These are phyloP conservation scores for Cercospora citrullina DNA, from an alignment of 2,329 filamentous ascomycete species.

Conservation along the genomic window DNA sequence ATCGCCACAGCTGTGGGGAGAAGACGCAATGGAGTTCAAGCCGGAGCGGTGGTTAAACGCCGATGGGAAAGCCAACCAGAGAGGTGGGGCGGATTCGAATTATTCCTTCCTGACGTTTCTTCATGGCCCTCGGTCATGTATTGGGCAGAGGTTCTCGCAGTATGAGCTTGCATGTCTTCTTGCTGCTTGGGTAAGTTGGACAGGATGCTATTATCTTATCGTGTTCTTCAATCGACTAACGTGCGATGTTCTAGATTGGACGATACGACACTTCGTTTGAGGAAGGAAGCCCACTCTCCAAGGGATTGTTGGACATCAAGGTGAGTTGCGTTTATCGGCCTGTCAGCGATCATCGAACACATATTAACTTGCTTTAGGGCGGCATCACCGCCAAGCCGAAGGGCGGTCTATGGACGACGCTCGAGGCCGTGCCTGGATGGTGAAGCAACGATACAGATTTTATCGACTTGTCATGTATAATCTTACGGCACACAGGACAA, in stretches of 20 bases:
- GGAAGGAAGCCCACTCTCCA: slow-evolving; percentile 47
- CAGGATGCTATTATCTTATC: background rate
- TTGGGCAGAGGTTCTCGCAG: slow-evolving; percentile 77
- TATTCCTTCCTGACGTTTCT: slow-evolving; percentile 80
- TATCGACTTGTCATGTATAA: background rate
- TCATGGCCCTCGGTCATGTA: slow-evolving; percentile 83
- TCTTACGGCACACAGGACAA: background rate
- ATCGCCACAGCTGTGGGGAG: slow-evolving; percentile 69
- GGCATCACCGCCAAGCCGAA: slow-evolving; percentile 71
- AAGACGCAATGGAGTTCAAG: slow-evolving; percentile 71
- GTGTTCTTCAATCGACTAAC: background rate
- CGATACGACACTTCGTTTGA: slow-evolving; percentile 69
- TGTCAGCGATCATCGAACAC: background rate
- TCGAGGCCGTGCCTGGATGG: slow-evolving; percentile 69
- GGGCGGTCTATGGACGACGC: slow-evolving; percentile 68
- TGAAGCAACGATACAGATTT: slow-evolving; percentile 37
- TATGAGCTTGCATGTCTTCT: slow-evolving; percentile 83
- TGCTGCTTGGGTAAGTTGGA: slow-evolving; percentile 58
- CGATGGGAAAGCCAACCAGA: slow-evolving; percentile 56
- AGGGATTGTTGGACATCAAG: slow-evolving; percentile 63
- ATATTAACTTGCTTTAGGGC: slow-evolving; percentile 36
- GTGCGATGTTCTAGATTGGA: slow-evolving; percentile 51
- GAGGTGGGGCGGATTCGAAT: slow-evolving; percentile 72
- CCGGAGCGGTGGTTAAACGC: slow-evolving; percentile 72
- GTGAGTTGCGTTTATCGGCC: background rate